Evolutionary conservation across 2,329 filamentous ascomycete genomes (phyloP).

Genomic region (Aspergillus floridensis): DNA sequence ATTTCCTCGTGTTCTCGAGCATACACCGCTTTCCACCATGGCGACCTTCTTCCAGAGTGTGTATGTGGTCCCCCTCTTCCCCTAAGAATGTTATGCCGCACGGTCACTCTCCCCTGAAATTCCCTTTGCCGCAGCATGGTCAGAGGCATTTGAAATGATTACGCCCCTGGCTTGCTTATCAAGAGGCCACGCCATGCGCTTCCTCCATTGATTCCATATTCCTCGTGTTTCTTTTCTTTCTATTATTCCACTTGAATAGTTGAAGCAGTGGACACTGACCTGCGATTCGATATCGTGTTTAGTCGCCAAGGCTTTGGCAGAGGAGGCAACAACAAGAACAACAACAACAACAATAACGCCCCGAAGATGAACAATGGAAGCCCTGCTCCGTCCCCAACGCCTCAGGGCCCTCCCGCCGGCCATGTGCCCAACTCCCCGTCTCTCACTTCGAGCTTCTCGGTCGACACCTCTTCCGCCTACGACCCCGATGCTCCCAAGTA

Average conservation of each 20-base stretch:
- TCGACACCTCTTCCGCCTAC: slow-evolving; percentile 38
- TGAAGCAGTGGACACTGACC: slow-evolving; percentile 21
- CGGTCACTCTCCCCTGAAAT: slow-evolving; percentile 25
- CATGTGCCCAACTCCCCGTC: slow-evolving; percentile 41
- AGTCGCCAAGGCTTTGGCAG: slow-evolving; percentile 51
- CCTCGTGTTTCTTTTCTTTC: slow-evolving; percentile 9
- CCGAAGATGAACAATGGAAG: slow-evolving; percentile 41
- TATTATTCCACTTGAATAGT: slow-evolving; percentile 9
- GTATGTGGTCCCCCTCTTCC: slow-evolving; percentile 36
- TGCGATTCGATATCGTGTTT: slow-evolving; percentile 25
- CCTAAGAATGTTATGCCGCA: slow-evolving; percentile 16
- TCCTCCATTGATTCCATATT: slow-evolving; percentile 7
- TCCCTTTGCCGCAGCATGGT: slow-evolving; percentile 10
- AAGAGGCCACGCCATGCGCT: neutral
- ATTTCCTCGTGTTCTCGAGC: neutral
- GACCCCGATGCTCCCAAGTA: slow-evolving; percentile 48
- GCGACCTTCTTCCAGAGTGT: slow-evolving; percentile 51
- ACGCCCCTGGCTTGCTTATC: slow-evolving; percentile 1
- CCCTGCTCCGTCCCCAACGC: slow-evolving; percentile 29
- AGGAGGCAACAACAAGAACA: slow-evolving; percentile 47
- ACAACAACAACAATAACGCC: slow-evolving; percentile 36
- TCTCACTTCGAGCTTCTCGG: slow-evolving; percentile 34
- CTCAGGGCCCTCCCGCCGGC: slow-evolving; percentile 29
- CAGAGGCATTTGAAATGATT: neutral
- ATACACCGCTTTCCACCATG: slow-evolving; percentile 33